phyloP scores from a whole-genome alignment of 106 monocot species.

The Acanthochlamys bracteata region DNA sequence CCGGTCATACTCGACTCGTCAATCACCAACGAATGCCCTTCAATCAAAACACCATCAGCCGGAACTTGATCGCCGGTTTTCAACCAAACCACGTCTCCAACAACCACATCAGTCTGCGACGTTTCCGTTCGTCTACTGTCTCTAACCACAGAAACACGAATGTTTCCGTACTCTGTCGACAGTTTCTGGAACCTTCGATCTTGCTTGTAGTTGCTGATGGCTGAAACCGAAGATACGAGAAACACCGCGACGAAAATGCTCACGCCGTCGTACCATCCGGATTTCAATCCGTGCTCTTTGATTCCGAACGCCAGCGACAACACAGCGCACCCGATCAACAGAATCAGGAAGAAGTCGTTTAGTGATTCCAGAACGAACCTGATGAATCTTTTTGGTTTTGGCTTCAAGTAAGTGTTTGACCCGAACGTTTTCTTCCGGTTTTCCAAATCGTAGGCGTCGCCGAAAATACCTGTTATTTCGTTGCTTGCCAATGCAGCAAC shows the following conservation, averaged over 20 bases:
- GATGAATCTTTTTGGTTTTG: conserved; percentile 29
- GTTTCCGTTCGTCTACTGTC: conserved; percentile 22
- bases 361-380: conserved; percentile 29
- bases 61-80: conserved; percentile 53
- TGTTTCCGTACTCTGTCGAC: conserved; percentile 16
- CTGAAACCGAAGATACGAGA: conserved; percentile 35
- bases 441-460: conserved; percentile 11
- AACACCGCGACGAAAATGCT: conserved; percentile 54
- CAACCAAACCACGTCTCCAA: conserved; percentile 40
- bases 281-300: conserved; percentile 45
- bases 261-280: conserved; percentile 62
- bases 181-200: conserved; percentile 28
- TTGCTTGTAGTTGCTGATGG: conserved; percentile 46
- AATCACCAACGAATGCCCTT: conserved; percentile 33
- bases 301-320: conserved; percentile 49
- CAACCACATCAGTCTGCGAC: conserved; percentile 37
- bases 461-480: conserved; percentile 14
- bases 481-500: conserved; percentile 6
- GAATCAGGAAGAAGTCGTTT: conserved; percentile 34
- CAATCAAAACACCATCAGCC: conserved; percentile 36
- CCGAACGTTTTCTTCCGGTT: conserved; percentile 30
- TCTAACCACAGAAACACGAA: conserved; percentile 24
- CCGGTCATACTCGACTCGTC: conserved; percentile 65
- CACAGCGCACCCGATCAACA: conserved; percentile 34
- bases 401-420: conserved; percentile 26